A percentile compares a stretch with the other conserved stretches of the same genome.
phyloP scores from a whole-genome alignment of 805 yeast genomes.

The Ascoidea rubescens region DNA sequence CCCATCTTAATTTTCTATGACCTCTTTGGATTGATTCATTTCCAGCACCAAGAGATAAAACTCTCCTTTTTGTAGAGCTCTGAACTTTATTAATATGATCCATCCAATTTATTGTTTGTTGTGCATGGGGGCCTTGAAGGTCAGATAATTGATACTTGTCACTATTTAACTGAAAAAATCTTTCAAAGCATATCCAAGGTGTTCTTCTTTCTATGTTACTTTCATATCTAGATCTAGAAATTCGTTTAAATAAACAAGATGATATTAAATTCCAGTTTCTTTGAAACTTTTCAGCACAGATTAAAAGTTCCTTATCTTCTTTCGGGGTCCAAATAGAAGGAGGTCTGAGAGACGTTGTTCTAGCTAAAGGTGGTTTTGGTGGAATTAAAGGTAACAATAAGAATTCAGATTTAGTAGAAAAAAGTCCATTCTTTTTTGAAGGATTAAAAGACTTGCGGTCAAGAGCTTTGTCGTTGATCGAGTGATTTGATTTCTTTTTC shows the following conservation, averaged over 20 bases:
- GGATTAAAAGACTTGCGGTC: conserved; percentile 12
- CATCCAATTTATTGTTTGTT: conserved; percentile 79
- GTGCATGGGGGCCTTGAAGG: conserved; percentile 76
- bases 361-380: conserved; percentile 80
- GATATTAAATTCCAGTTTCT: conserved; percentile 92
- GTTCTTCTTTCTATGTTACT: conserved; percentile 91
- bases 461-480: background rate
- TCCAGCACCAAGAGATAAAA: conserved; percentile 89
- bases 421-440: conserved; percentile 41
- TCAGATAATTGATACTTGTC: conserved; percentile 80
- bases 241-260: conserved; percentile 54
- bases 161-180: conserved; percentile 75
- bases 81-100: conserved; percentile 86
- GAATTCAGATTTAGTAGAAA: conserved; percentile 12
- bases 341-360: conserved; percentile 67
- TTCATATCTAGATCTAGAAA: conserved; percentile 49
- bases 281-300: conserved; percentile 65
- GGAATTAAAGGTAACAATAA: conserved; percentile 25
- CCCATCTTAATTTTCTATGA: conserved; percentile 85
- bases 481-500: conserved; percentile 23
- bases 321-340: conserved; percentile 96
- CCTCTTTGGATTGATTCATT: conserved; percentile 88
- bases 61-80: conserved; percentile 74
- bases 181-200: conserved; percentile 97
- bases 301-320: conserved; percentile 72